Evolutionary conservation across 2,329 filamentous ascomycete species (phyloP), one percentile per base, ranked within the genome.

Genomic region (Verticillium tricorpus): DNA sequence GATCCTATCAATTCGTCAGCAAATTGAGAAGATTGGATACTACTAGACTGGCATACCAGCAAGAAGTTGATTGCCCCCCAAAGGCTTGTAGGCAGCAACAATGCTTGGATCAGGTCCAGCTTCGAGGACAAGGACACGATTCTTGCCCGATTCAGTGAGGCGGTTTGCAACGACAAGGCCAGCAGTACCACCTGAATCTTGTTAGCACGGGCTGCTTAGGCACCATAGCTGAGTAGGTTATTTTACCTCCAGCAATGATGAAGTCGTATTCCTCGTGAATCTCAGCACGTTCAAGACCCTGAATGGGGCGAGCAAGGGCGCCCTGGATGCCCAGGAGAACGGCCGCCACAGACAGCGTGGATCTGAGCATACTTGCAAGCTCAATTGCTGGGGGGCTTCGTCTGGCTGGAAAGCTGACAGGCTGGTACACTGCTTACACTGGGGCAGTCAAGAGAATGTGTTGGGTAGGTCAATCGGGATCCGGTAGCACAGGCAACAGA

Each of bases 91-190:
- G 3, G 66, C 67, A 7, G 68, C 61, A 15, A 69, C 68, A 11
- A 69, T 62, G 31, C 63, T 63, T 14, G 67, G 68, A n/a, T 62
- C 61, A 34, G 64, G 67, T 34, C 68, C 68, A 34, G 68, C 67
- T 59, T 70, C 68, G 40, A 70, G 62, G 17, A 69, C 68, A 1
- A 69, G 64, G 31, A 70, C 67, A n/a, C 68, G 63, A 54, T 67
- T 61, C 39, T 65, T 65, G 15, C 66, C 66, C 8, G 67, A 67
- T 57, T 70, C 68, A 50, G 63, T 64, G 25, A 70, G 63, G 3
- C 68, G 65, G 60, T 69, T 69, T 3, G 67, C 68, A 8, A 70
- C 64, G 12, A 70, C 68, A 6, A 70, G 64, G n/a, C 68, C 68
- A 22, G 68, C 68, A 5, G 68, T 69, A 54, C 68, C 68, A 35